Evolutionary conservation across 2,329 filamentous ascomycete genomes (phyloP).

Genomic region (Arthrobotrys sphaeroides): DNA sequence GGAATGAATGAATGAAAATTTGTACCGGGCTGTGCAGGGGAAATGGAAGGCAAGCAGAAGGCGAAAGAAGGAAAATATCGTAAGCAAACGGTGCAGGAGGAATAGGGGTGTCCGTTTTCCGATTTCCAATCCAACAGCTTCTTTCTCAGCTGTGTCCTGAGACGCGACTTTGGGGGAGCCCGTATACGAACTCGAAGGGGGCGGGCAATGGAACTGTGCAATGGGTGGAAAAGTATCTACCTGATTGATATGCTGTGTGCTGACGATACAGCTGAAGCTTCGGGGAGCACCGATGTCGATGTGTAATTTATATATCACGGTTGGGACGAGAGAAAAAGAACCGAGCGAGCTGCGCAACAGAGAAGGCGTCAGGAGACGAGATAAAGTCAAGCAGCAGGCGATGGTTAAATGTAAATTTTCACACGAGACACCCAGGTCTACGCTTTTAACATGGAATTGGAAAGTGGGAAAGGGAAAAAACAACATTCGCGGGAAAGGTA

Average conservation of each 20-base stretch:
- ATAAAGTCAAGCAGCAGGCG: slow-evolving; percentile 6
- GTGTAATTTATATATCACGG: slow-evolving; percentile 12
- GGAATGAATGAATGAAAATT: neutral
- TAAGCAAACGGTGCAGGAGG: slow-evolving; percentile 45
- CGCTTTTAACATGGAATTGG: slow-evolving; percentile 13
- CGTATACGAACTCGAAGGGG: neutral
- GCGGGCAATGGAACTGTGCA: neutral
- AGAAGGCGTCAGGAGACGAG: slow-evolving; percentile 45
- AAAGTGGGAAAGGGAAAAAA: slow-evolving; percentile 33
- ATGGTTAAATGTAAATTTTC: slow-evolving; percentile 31
- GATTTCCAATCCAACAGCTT: slow-evolving; percentile 26
- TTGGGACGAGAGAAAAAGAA: slow-evolving; percentile 29
- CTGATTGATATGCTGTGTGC: slow-evolving; percentile 1
- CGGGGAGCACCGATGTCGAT: neutral
- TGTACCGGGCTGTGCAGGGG: slow-evolving; percentile 31
- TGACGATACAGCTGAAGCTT: slow-evolving; percentile 27
- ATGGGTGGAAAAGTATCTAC: neutral
- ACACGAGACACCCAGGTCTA: slow-evolving; percentile 21
- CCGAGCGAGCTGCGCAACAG: slow-evolving; percentile 44
- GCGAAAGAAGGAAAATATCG: slow-evolving; percentile 43
- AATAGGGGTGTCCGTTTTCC: slow-evolving; percentile 40
- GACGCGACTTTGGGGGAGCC: slow-evolving; percentile 4
- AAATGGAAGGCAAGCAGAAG: slow-evolving; percentile 16
- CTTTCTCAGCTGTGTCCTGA: neutral
- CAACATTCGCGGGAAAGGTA: neutral